Percentiles rank a stretch among this genome's conserved stretches.
Conservation (phyloP, 2,329 filamentous ascomycete genomes). For the Calonectria montana region DNA sequence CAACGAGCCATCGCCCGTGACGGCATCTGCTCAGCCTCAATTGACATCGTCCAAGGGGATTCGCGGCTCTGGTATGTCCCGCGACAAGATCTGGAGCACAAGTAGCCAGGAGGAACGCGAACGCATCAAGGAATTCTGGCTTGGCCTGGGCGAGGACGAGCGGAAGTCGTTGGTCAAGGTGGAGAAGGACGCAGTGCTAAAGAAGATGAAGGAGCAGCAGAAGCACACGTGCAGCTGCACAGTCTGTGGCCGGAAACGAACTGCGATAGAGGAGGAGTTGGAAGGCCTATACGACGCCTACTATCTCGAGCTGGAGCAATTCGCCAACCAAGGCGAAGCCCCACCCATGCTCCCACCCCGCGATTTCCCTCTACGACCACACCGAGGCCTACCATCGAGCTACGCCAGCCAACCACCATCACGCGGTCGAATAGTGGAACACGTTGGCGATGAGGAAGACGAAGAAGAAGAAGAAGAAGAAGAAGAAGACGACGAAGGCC, state of each 20-base stretch:
- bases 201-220: slow-evolving; percentile 99
- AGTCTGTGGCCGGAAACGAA: slow-evolving; percentile 95
- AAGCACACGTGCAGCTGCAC: slow-evolving; percentile 99
- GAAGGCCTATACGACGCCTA: slow-evolving; percentile 98
- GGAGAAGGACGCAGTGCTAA: slow-evolving; percentile 96
- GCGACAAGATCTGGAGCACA: slow-evolving; percentile 97
- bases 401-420: slow-evolving; percentile 77
- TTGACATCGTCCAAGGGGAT: slow-evolving; percentile 45
- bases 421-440: slow-evolving; percentile 78
- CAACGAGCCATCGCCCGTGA: slow-evolving; percentile 34
- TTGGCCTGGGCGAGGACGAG: slow-evolving; percentile 92
- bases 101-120: slow-evolving; percentile 94
- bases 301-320: slow-evolving; percentile 97
- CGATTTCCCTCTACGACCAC: slow-evolving; percentile 69
- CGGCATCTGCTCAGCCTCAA: slow-evolving; percentile 29
- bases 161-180: slow-evolving; percentile 96
- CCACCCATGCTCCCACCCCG: slow-evolving; percentile 67
- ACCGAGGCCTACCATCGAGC: slow-evolving; percentile 67
- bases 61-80: slow-evolving; percentile 63
- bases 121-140: slow-evolving; percentile 98
- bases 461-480: slow-evolving; percentile 65
- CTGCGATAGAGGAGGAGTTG: slow-evolving; percentile 96
- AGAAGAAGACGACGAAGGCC: slow-evolving; percentile 64
- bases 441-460: slow-evolving; percentile 62
- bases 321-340: slow-evolving; percentile 84